Evolutionary conservation across 495 filamentous ascomycete species (phyloP).

Genomic region (Aspergillus nanangensis): DNA sequence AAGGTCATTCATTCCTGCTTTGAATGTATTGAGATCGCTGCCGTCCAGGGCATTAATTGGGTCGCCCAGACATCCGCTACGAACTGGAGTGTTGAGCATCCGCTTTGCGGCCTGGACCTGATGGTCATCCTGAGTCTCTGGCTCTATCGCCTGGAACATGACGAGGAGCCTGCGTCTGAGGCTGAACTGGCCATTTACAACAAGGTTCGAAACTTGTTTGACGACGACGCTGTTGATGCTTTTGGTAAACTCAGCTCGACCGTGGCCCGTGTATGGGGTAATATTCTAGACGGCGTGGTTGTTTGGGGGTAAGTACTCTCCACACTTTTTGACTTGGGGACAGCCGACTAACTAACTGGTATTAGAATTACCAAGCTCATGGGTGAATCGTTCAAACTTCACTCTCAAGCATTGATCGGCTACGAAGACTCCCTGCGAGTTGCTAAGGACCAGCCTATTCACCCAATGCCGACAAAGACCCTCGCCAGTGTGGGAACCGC

Average conservation of each 20-base stretch:
- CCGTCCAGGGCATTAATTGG: constrained; percentile 93
- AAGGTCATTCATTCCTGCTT: constrained; percentile 97
- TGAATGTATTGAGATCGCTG: constrained; percentile 96
- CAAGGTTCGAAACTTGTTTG: constrained; percentile 88
- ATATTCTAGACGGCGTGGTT: constrained; percentile 97
- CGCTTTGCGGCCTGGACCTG: constrained; percentile 91
- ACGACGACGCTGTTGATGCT: constrained; percentile 77
- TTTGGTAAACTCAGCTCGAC: constrained; percentile 86
- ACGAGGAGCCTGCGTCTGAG: constrained; percentile 88
- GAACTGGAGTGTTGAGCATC: constrained; percentile 99
- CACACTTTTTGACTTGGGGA: not conserved
- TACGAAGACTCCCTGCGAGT: constrained; percentile 73
- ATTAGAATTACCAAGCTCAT: constrained; percentile 91
- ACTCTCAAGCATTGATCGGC: constrained; percentile 87
- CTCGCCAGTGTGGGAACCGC: constrained; percentile 44
- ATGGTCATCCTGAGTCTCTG: constrained; percentile 98
- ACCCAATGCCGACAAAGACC: constrained; percentile 42
- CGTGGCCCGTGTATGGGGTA: constrained; percentile 93
- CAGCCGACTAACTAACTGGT: constrained; percentile 42
- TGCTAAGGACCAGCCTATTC: constrained; percentile 43
- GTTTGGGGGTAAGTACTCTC: constrained; percentile 81
- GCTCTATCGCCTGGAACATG: constrained; percentile 98
- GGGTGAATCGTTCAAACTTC: constrained; percentile 97
- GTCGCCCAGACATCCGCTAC: constrained; percentile 93
- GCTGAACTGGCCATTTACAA: constrained; percentile 94